A percentile compares a stretch with the other conserved stretches of the same genome.
phyloP scores from a whole-genome alignment of 208 protist species.

The Trichomonas tenax region DNA sequence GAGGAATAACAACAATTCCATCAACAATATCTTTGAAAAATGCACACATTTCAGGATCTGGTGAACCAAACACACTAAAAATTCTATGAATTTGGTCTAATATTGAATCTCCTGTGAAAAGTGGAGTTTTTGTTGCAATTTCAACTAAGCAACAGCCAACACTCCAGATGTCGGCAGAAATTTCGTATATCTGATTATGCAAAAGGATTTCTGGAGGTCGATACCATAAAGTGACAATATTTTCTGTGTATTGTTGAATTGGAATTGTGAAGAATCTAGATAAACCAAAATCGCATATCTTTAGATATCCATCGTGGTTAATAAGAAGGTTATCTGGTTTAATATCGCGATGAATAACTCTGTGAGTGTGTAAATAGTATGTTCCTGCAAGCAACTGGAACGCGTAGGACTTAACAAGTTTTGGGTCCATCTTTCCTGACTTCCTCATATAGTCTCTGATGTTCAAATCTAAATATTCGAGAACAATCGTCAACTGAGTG shows the following conservation, averaged over 20 bases:
- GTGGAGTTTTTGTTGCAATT: neutral
- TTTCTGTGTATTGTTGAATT: constrained; percentile 11
- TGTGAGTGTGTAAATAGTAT: constrained; percentile 59
- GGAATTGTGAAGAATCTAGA: constrained; percentile 46
- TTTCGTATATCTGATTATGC: neutral
- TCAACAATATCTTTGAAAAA: neutral
- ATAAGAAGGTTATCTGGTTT: constrained; percentile 70
- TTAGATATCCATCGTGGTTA: constrained; percentile 45
- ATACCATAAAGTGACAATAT: constrained; percentile 28
- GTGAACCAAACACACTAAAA: constrained; percentile 16
- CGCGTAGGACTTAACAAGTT: constrained; percentile 25
- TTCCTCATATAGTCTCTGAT: constrained; percentile 71
- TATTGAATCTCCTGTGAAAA: neutral
- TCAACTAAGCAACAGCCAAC: constrained; percentile 25
- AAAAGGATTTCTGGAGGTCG: constrained; percentile 24
- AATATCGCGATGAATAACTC: constrained; percentile 64
- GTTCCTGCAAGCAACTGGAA: constrained; percentile 58
- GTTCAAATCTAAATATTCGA: constrained; percentile 83
- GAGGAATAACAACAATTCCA: neutral
- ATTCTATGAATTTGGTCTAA: neutral
- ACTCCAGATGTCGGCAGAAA: constrained; percentile 27
- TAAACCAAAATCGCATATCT: constrained; percentile 55
- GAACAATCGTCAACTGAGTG: constrained; percentile 76
- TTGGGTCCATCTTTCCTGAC: neutral
- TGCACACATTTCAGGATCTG: neutral